Base-by-base conservation (phyloP, 2,329 filamentous ascomycete species). In the Colletotrichum sp. region DNA sequence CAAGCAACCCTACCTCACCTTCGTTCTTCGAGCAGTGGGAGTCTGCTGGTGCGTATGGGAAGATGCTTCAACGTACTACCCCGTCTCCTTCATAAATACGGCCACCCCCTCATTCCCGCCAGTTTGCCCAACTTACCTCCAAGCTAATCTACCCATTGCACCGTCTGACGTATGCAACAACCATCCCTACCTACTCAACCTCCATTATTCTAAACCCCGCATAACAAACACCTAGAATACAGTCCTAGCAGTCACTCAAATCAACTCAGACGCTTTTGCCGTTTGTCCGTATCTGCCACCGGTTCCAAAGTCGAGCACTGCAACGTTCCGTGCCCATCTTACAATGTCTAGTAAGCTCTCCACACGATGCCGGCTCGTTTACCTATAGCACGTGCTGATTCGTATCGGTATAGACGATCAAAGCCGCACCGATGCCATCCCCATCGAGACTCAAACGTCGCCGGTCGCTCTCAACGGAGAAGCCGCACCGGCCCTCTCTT, bases 301-400 rank as follows among this genome's bases (percentile, higher is more conserved):
- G 26, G 24, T 9, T 52, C n/a, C 9, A 13, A 52, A 52, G 44
- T 22, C 44, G 44, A 52, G 44, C 18, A 13, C 44, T 22, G 10
- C 44, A 13, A 52, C n/a, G 44, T 22, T 22, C n/a, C 12, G 8
- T 63, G 9, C 22, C n/a, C 24, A 59, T 34, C 39, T 44, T 7
- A 44, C 32, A 39, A 75, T 75, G 73, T 36, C 73, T 15, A 72
- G 73, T 75, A 32, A 32, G 72, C n/a, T 16, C 16, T 63, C n/a
- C n/a, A 34, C 5, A 24, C 24, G 18, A 26, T 10, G 30, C 36
- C 16, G 10, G 9, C 26, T 30, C 28, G 12, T 18, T 30, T n/a
- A 15, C 8, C 24, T 6, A 32, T 34, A 18, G 18, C 32, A 6
- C n/a, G 18, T 63, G 22, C 59, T 74, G 13, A 74, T 16, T 39